Conservation (phyloP, 2,329 filamentous ascomycete species). For the Aspergillus sp. region DNA sequence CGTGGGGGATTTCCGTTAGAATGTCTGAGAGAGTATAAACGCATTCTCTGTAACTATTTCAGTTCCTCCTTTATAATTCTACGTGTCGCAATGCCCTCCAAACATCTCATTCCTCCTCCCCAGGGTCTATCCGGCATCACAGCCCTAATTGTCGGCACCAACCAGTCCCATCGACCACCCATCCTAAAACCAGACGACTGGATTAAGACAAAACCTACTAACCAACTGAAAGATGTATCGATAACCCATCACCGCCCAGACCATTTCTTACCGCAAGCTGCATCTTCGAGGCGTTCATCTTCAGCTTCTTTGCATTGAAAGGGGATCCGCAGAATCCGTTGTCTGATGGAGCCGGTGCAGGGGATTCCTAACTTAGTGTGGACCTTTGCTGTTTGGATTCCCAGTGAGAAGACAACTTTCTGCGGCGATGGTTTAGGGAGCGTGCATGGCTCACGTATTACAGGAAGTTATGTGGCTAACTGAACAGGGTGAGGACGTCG, state of each 20-base stretch:
- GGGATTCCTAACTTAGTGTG: slow-evolving; percentile 24
- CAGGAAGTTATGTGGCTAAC: slow-evolving; percentile 11
- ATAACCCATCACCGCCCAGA: slow-evolving; percentile 38
- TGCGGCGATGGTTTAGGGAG: slow-evolving; percentile 33
- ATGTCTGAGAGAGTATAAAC: no score
- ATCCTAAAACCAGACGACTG: slow-evolving; percentile 34
- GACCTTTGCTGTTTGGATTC: slow-evolving; percentile 34
- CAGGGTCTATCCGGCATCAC: slow-evolving; percentile 27
- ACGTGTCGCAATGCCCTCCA: no score
- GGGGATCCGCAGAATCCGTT: slow-evolving; percentile 26
- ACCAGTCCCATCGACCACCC: slow-evolving; percentile 29
- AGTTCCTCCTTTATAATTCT: no score
- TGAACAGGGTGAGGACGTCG: slow-evolving; percentile 30
- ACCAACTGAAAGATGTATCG: slow-evolving; percentile 31
- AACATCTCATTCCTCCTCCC: slow-evolving; percentile 17
- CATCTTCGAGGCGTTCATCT: slow-evolving; percentile 31
- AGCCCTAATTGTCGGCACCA: slow-evolving; percentile 17
- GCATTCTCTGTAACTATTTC: no score
- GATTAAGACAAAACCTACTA: slow-evolving; percentile 23
- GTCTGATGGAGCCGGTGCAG: slow-evolving; percentile 32
- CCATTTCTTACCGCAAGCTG: slow-evolving; percentile 34
- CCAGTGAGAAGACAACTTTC: slow-evolving; percentile 25
- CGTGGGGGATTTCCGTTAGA: no score
- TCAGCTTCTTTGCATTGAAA: slow-evolving; percentile 29
- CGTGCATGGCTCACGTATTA: slow-evolving; percentile 25